A percentile compares a stretch with the other conserved stretches of the same genome.
phyloP scores from a whole-genome alignment of 768 basidiomycete species.

The Crepidotus variabilis region DNA sequence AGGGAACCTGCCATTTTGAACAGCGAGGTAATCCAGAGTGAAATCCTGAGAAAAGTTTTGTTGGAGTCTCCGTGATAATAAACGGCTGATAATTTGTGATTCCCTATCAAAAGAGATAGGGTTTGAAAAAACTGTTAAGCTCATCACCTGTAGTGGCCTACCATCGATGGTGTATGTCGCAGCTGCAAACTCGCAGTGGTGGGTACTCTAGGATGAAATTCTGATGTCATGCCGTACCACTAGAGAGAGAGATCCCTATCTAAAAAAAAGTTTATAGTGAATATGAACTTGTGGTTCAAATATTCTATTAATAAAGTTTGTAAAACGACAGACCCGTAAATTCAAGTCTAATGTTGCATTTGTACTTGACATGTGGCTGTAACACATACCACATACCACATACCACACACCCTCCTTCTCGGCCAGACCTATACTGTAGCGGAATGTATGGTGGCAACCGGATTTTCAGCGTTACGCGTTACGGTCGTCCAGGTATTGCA shows the following conservation, averaged over 20 bases:
- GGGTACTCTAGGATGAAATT: background rate
- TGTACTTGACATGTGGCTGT: background rate
- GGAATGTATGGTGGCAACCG: too few species aligned
- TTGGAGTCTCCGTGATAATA: conserved; percentile 1
- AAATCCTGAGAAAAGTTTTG: conserved; percentile 5
- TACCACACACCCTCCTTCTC: too few species aligned
- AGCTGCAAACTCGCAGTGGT: background rate
- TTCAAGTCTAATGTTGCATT: background rate
- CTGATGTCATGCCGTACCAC: background rate
- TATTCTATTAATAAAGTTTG: too few species aligned
- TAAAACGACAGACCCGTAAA: background rate
- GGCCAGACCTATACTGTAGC: too few species aligned
- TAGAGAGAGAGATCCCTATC: background rate
- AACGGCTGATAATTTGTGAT: conserved; percentile 1
- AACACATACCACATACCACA: background rate
- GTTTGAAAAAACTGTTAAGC: conserved; percentile 3
- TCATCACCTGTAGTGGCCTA: background rate
- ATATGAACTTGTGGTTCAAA: background rate
- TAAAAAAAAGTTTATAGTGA: background rate
- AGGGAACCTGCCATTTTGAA: conserved; percentile 3
- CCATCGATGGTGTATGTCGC: background rate
- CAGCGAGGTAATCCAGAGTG: conserved; percentile 1
- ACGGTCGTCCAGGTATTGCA: too few species aligned
- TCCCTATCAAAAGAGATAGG: background rate
- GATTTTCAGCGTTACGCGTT: too few species aligned